Conservation (phyloP, 768 basidiomycete genomes). For the Lepiota brunneoincarnata region DNA sequence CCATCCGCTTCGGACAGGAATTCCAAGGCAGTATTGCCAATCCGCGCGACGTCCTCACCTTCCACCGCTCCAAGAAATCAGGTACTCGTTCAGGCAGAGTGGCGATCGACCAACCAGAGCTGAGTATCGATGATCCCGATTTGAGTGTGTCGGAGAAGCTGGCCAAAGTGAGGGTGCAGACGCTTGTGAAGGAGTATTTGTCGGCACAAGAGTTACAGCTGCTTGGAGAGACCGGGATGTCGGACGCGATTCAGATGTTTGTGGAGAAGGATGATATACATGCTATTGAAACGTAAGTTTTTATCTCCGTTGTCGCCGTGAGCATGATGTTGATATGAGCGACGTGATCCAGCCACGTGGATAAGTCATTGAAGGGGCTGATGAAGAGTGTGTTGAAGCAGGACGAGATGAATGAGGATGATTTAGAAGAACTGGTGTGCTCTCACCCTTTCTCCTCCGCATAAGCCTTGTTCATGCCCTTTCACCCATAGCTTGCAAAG, state of each 20-base stretch:
- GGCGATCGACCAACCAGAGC: conserved; percentile 70
- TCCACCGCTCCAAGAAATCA: conserved; percentile 76
- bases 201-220: conserved; percentile 91
- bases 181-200: conserved; percentile 89
- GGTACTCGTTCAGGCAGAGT: conserved; percentile 54
- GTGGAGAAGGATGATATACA: conserved; percentile 97
- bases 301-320: not conserved
- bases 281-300: conserved; percentile 78
- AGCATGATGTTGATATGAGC: conserved; percentile 3
- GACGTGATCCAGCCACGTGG: conserved; percentile 56
- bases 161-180: conserved; percentile 79
- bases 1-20: conserved; percentile 94
- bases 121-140: conserved; percentile 76
- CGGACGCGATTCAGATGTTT: conserved; percentile 90
- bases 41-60: conserved; percentile 89
- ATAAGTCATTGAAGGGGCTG: conserved; percentile 51
- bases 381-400: conserved; percentile 68
- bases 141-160: conserved; percentile 69
- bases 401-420: conserved; percentile 68
- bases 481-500: conserved; percentile 49
- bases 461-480: not conserved
- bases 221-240: conserved; percentile 86
- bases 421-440: conserved; percentile 70
- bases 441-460: not conserved
- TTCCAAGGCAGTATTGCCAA: conserved; percentile 91